A percentile compares a stretch with the other conserved stretches of the same genome.
Evolutionary conservation across 2,329 filamentous ascomycete genomes (phyloP).

Genomic region (Fusarium keratoplasticum): DNA sequence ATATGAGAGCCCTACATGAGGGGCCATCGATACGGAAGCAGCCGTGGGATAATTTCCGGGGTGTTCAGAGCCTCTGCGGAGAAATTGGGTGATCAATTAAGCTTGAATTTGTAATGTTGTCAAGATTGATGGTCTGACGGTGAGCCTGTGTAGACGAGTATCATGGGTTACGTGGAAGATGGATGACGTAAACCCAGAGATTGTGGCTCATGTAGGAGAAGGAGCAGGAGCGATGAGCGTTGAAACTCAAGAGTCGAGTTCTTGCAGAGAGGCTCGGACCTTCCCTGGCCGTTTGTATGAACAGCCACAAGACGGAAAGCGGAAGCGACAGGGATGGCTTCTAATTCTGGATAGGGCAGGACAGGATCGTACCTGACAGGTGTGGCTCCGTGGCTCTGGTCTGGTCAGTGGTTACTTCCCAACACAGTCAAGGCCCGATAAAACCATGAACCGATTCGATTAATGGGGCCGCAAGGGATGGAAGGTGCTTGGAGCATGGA

Average conservation of each 20-base stretch:
- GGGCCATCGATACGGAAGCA: background rate
- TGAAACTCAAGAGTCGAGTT: background rate
- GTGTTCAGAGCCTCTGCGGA: background rate
- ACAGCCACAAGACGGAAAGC: background rate
- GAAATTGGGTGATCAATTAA: background rate
- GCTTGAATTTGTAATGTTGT: background rate
- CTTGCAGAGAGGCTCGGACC: background rate
- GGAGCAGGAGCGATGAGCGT: background rate
- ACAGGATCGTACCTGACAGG: slow-evolving; percentile 1
- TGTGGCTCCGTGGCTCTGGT: background rate
- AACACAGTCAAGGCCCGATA: background rate
- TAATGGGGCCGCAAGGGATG: background rate
- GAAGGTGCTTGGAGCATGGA: background rate
- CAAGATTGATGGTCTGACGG: background rate
- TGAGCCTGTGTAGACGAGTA: background rate
- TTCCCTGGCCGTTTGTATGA: background rate
- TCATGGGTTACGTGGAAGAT: background rate
- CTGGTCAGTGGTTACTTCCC: background rate
- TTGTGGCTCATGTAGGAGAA: background rate
- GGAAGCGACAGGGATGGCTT: background rate
- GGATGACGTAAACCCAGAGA: background rate
- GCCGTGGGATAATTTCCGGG: background rate
- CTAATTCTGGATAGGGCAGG: slow-evolving; percentile 25
- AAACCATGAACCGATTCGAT: background rate
- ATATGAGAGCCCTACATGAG: slow-evolving; percentile 1